A percentile compares a stretch with the other conserved stretches of the same genome.
These are phyloP conservation scores for Oryza longistaminata DNA, from an alignment of 176 grass and related monocot species.

Conservation along the genomic window DNA sequence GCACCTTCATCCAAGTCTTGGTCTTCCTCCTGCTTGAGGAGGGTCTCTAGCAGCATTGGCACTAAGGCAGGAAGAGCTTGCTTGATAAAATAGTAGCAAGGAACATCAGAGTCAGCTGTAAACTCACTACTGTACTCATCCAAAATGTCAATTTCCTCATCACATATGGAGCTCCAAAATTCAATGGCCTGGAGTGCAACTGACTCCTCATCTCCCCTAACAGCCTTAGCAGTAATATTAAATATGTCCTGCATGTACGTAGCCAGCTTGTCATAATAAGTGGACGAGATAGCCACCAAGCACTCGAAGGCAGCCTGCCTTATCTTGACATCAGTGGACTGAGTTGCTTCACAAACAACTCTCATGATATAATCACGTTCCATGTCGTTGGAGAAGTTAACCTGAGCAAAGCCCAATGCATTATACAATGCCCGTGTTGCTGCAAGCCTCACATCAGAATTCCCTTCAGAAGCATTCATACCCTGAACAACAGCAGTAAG, in stretches of 20 bases:
- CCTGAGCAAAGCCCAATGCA: slow-evolving; percentile 75
- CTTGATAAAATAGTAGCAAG: slow-evolving; percentile 84
- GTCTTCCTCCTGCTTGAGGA: slow-evolving; percentile 90
- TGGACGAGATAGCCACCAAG: slow-evolving; percentile 79
- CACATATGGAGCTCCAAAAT: slow-evolving; percentile 94
- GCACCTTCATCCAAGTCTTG: slow-evolving; percentile 86
- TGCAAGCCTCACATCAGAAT: slow-evolving; percentile 73
- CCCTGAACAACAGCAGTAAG: slow-evolving; percentile 93
- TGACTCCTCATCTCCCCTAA: slow-evolving; percentile 83
- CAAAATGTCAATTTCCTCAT: slow-evolving; percentile 91
- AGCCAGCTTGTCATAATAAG: slow-evolving; percentile 75
- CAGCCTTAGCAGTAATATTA: slow-evolving; percentile 80
- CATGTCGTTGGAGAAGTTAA: slow-evolving; percentile 91
- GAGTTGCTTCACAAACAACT: slow-evolving; percentile 78
- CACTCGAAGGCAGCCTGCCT: slow-evolving; percentile 87
- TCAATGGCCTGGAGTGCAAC: slow-evolving; percentile 93
- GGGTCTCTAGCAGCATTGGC: slow-evolving; percentile 78
- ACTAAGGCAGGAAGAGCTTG: slow-evolving; percentile 79
- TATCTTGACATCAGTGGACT: slow-evolving; percentile 67
- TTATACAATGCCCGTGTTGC: slow-evolving; percentile 82
- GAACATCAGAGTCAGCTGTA: slow-evolving; percentile 78
- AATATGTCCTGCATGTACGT: slow-evolving; percentile 86
- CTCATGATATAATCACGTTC: slow-evolving; percentile 91
- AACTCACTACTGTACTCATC: slow-evolving; percentile 80
- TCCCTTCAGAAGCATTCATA: slow-evolving; percentile 80